Evolutionary conservation across 2,329 filamentous ascomycete species (phyloP).

Genomic region (Teratosphaeria nubilosa): DNA sequence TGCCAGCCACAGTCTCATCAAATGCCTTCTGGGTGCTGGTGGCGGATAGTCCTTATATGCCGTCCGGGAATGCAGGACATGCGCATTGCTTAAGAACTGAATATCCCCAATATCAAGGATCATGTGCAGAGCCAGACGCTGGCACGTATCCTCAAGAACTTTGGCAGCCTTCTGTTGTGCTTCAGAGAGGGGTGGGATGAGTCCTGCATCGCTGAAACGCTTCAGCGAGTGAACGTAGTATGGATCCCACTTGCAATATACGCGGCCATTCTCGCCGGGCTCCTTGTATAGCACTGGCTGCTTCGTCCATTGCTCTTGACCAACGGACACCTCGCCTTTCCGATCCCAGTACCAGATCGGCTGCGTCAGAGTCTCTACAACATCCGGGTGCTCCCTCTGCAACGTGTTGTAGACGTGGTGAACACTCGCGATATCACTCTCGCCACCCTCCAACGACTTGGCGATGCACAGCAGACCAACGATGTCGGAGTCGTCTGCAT

Average conservation of each 20-base stretch:
- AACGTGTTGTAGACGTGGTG: slow-evolving; percentile 77
- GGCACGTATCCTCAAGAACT: slow-evolving; percentile 67
- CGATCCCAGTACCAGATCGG: slow-evolving; percentile 89
- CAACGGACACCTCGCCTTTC: slow-evolving; percentile 69
- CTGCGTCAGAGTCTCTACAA: slow-evolving; percentile 62
- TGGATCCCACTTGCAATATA: slow-evolving; percentile 82
- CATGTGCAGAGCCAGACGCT: slow-evolving; percentile 70
- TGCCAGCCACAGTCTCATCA: slow-evolving; percentile 77
- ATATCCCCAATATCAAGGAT: slow-evolving; percentile 78
- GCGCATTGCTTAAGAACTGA: slow-evolving; percentile 72
- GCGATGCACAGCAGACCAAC: slow-evolving; percentile 76
- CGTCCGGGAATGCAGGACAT: slow-evolving; percentile 72
- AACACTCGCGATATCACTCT: slow-evolving; percentile 71
- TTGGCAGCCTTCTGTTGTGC: slow-evolving; percentile 59
- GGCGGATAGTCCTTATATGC: slow-evolving; percentile 67
- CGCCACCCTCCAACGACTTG: slow-evolving; percentile 68
- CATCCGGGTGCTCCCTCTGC: slow-evolving; percentile 64
- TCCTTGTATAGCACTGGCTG: slow-evolving; percentile 62
- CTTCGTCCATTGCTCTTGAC: slow-evolving; percentile 45
- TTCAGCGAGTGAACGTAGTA: slow-evolving; percentile 72
- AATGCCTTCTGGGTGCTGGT: slow-evolving; percentile 54
- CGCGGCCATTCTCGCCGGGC: slow-evolving; percentile 45
- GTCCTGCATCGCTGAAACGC: slow-evolving; percentile 61
- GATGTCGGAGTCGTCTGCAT: slow-evolving; percentile 71
- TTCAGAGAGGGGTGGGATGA: slow-evolving; percentile 63